Percentiles rank a stretch among this genome's conserved stretches.
Conservation (phyloP, 2,329 filamentous ascomycete genomes). For the Penicillium paneum region DNA sequence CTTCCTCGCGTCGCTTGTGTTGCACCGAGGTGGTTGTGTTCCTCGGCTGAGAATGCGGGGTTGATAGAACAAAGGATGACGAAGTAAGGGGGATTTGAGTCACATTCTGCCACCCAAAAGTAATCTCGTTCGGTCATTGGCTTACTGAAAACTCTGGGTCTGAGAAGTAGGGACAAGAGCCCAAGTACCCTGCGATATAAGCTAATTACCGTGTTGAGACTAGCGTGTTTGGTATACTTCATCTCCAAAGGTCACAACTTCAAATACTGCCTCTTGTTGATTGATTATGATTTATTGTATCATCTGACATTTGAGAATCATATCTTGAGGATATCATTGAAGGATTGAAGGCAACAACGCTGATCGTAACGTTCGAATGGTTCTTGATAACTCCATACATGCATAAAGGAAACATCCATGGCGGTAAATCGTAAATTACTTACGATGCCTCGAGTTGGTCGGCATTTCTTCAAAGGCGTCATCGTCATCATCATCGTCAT, state of each 20-base stretch:
- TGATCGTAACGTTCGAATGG: neutral
- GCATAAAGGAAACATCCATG: neutral
- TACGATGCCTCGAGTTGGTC: conserved; percentile 22
- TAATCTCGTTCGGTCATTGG: neutral
- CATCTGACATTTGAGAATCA: neutral
- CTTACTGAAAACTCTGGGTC: neutral
- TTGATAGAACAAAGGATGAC: neutral
- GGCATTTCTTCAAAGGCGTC: conserved; percentile 48
- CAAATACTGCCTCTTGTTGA: neutral
- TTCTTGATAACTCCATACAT: conserved; percentile 4
- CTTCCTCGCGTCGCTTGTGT: neutral
- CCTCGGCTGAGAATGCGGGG: conserved; percentile 8
- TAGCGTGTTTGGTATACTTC: neutral
- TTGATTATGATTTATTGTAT: neutral
- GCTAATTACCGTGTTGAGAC: neutral
- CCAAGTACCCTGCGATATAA: neutral
- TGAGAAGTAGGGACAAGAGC: neutral
- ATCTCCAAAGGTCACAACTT: neutral
- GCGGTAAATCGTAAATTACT: conserved; percentile 13
- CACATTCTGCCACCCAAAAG: neutral
- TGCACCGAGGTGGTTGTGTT: conserved; percentile 1
- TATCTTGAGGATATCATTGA: neutral
- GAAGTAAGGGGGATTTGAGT: neutral
- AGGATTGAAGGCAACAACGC: neutral
- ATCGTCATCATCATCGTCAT: conserved; percentile 39